Evolutionary conservation across 2,329 filamentous ascomycete genomes (phyloP), one percentile per base, ranked within the genome.

Genomic region (Fusarium austroafricanum): DNA sequence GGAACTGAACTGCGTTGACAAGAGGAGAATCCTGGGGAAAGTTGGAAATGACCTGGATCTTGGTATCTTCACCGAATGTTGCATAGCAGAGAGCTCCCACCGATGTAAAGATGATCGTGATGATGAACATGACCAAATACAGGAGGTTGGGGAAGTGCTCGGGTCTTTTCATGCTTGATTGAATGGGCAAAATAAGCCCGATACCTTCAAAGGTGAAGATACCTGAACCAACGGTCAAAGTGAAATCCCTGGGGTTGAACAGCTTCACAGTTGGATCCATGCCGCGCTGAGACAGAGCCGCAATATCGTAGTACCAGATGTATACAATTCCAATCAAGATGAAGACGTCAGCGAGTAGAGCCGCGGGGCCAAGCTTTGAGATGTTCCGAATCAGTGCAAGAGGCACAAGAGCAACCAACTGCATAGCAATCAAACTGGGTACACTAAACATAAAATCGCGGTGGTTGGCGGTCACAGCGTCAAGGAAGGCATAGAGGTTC

Each of bases 191-290:
- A 66, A 93, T 92, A 23, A 93, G 86, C 2, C 91, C 91, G 45
- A 93, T 93, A 46, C 91, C 91, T 75, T 93, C 91, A 70, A 92
- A 93, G 1, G 91, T 92, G 79, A 93, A 93, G 73, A 93, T 92
- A 37, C 90, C 88, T 3, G 89, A 87, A 52, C 91, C 91, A 46
- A 93, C 85, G 26, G 90, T 93, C 54, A 93, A 81, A 1, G 91
- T 90, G 75, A 90, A 93, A 56, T 86, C 83, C 26, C 83, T 80
- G 0, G 90, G 87, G 76, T 93, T 93, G 83, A 93, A 92, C 15
- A 91, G 81, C 50, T 83, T 80, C n/a, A 93, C 88, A 1, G 84
- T 86, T 1, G 84, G 80, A 64, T 88, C 83, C 53, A 90, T 81
- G 54, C 90, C 90, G 20, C 83, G 76, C 7, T 78, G 75, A 1